A percentile compares a stretch with the other conserved stretches of the same genome.
These are phyloP conservation scores for Insectozyma bohioensis DNA, from an alignment of 1,139 yeast species.

Conservation along the genomic window DNA sequence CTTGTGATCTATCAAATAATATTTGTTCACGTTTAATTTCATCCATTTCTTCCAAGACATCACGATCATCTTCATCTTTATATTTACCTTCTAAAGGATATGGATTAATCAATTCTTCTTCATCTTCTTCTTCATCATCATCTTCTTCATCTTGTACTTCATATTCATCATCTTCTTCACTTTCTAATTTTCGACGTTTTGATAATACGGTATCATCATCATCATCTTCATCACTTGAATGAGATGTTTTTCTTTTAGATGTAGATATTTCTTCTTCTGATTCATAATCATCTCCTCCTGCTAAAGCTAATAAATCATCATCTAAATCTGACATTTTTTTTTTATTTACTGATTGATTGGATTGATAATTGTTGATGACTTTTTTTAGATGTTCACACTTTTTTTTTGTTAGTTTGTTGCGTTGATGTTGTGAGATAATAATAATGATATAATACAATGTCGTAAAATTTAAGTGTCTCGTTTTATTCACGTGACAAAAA, in stretches of 20 bases:
- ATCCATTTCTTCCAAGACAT: slow-evolving; percentile 66
- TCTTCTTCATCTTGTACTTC: slow-evolving; percentile 21
- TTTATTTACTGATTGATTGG: slow-evolving; percentile 2
- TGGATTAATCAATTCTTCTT: slow-evolving; percentile 56
- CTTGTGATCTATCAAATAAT: slow-evolving; percentile 89
- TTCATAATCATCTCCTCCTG: slow-evolving; percentile 59
- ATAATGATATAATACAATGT: too few relatives aligned
- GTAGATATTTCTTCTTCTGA: slow-evolving; percentile 23
- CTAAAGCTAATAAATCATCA: slow-evolving; percentile 88
- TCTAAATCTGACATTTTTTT: slow-evolving; percentile 60
- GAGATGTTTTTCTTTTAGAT: slow-evolving; percentile 20
- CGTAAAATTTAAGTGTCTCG: too few relatives aligned
- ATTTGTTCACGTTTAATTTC: slow-evolving; percentile 91
- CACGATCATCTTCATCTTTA: slow-evolving; percentile 78
- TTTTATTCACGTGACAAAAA: too few relatives aligned
- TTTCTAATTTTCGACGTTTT: slow-evolving; percentile 16
- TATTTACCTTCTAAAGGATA: slow-evolving; percentile 93
- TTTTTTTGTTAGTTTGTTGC: too few relatives aligned
- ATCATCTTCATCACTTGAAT: slow-evolving; percentile 20
- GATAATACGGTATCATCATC: slow-evolving; percentile 25
- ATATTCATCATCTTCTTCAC: slow-evolving; percentile 21
- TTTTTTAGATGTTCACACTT: too few relatives aligned
- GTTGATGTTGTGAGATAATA: too few relatives aligned
- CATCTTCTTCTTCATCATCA: slow-evolving; percentile 24
- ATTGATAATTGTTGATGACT: neutral